These are phyloP conservation scores for Penicillium frequentans DNA, from an alignment of 2,329 filamentous ascomycete genomes.

Conservation along the genomic window DNA sequence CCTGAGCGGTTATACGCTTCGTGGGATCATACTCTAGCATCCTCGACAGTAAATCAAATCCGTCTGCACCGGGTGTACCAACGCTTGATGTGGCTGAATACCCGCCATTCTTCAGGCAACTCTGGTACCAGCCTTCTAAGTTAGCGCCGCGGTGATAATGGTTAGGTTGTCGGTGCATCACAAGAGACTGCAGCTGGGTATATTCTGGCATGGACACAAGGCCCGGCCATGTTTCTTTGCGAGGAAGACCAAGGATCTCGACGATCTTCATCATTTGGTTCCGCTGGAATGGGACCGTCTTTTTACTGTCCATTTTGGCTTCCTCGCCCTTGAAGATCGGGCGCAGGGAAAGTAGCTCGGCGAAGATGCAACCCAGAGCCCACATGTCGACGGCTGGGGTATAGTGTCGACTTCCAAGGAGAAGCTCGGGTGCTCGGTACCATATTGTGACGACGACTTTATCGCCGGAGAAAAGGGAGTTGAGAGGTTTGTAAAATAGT, in stretches of 20 bases:
- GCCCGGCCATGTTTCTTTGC: conserved; percentile 84
- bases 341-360: conserved; percentile 82
- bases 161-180: conserved; percentile 44
- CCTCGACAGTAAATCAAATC: conserved; percentile 76
- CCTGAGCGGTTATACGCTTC: conserved; percentile 80
- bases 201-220: conserved; percentile 86
- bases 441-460: conserved; percentile 99
- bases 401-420: conserved; percentile 92
- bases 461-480: conserved; percentile 87
- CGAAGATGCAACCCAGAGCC: conserved; percentile 97
- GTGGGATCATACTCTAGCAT: conserved; percentile 91
- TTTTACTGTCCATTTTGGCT: conserved; percentile 98
- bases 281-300: conserved; percentile 93
- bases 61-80: conserved; percentile 68
- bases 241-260: conserved; percentile 89
- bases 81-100: conserved; percentile 51
- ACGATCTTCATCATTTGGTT: conserved; percentile 99
- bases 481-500: conserved; percentile 89
- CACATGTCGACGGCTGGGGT: conserved; percentile 96
- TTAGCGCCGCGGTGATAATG: conserved; percentile 55
- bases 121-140: conserved; percentile 79
- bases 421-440: conserved; percentile 93
- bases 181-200: conserved; percentile 61
- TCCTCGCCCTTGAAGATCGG: conserved; percentile 99
- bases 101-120: conserved; percentile 62